A percentile compares a stretch with the other conserved stretches of the same genome.
Conservation (phyloP, 2,329 filamentous ascomycete genomes). For the Acrocalymma vagum region DNA sequence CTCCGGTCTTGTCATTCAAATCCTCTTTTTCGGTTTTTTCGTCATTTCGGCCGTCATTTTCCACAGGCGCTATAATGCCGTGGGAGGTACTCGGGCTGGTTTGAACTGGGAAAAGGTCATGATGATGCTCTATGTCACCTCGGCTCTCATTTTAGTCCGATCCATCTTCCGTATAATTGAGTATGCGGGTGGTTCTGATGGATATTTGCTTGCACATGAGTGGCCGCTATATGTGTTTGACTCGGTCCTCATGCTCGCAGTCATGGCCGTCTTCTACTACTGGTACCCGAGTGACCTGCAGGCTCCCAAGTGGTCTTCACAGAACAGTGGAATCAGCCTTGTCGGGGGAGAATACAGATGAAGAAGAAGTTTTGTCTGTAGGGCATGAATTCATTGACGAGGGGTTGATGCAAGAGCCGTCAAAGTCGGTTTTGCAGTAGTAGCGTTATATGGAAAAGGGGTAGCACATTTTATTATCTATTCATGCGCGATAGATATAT, state of each 20-base stretch:
- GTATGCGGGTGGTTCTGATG: constrained; percentile 54
- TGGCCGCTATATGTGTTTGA: constrained; percentile 56
- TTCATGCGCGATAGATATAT: too few relatives aligned
- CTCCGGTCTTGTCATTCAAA: constrained; percentile 56
- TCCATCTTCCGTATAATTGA: constrained; percentile 59
- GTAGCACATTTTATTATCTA: too few relatives aligned
- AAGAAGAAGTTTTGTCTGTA: too few relatives aligned
- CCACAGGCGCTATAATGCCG: constrained; percentile 11
- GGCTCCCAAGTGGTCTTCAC: too few relatives aligned
- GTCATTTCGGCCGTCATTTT: constrained; percentile 29
- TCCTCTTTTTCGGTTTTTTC: constrained; percentile 59
- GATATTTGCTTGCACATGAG: constrained; percentile 54
- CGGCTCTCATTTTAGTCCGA: constrained; percentile 57
- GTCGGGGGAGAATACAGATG: too few relatives aligned
- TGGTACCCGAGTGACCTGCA: constrained; percentile 45
- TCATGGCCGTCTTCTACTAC: constrained; percentile 50
- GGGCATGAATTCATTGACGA: too few relatives aligned
- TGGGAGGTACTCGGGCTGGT: neutral
- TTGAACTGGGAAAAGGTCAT: constrained; percentile 44
- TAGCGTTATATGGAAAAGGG: too few relatives aligned
- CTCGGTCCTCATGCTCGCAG: constrained; percentile 51
- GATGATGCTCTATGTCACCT: constrained; percentile 53
- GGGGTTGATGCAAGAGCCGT: too few relatives aligned
- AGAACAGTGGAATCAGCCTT: too few relatives aligned
- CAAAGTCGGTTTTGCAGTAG: too few relatives aligned